Conservation (phyloP, 768 basidiomycete species). For the Pholiota conissans region DNA sequence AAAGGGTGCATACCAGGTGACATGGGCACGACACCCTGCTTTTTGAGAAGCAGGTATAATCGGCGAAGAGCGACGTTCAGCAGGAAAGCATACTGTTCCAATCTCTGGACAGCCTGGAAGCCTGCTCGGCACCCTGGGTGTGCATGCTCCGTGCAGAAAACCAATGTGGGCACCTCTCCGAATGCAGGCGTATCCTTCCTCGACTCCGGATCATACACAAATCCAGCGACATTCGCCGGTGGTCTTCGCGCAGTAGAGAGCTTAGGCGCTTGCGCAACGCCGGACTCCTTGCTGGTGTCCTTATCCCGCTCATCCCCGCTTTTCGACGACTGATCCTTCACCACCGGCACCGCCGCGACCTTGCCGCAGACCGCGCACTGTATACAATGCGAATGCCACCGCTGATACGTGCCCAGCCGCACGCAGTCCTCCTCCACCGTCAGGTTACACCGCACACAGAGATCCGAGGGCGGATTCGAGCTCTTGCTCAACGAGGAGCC, state of each 20-base stretch:
- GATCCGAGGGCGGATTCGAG: constrained; percentile 83
- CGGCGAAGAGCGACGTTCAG: constrained; percentile 93
- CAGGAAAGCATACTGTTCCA: constrained; percentile 98
- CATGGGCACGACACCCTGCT: constrained; percentile 86
- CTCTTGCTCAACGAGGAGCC: constrained; percentile 48
- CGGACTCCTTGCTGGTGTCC: constrained; percentile 24
- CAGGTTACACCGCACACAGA: constrained; percentile 83
- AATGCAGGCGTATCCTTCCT: constrained; percentile 68
- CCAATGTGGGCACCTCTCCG: constrained; percentile 69
- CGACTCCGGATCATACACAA: constrained; percentile 75
- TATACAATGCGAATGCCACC: constrained; percentile 97
- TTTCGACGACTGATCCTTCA: constrained; percentile 55
- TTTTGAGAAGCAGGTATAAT: constrained; percentile 83
- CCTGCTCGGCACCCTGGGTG: constrained; percentile 66
- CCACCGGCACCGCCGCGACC: constrained; percentile 59
- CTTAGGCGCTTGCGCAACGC: constrained; percentile 51
- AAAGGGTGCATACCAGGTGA: constrained; percentile 57
- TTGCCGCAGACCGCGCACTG: constrained; percentile 82
- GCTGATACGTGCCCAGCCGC: constrained; percentile 90
- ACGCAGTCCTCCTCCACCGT: constrained; percentile 99
- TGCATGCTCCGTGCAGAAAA: constrained; percentile 79
- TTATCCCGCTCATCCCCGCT: constrained; percentile 52
- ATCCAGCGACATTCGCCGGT: constrained; percentile 78
- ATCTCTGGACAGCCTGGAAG: constrained; percentile 87
- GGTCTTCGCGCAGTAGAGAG: constrained; percentile 66